These are phyloP conservation scores for Chaetomiaceae sp. DNA, from an alignment of 2,329 filamentous ascomycete species.

Conservation along the genomic window DNA sequence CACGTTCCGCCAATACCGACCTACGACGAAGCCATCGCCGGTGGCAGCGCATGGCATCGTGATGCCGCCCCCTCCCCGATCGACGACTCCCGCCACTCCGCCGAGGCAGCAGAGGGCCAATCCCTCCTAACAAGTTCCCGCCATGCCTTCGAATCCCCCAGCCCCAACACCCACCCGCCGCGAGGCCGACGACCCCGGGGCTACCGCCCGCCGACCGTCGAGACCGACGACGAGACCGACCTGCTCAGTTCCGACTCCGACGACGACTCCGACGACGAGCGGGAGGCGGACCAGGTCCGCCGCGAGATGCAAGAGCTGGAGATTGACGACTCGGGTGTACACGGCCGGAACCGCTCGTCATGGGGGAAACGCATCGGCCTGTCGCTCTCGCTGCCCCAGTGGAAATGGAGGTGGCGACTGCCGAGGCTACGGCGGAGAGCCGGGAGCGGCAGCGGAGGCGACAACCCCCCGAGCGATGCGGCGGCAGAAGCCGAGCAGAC, in stretches of 20 bases:
- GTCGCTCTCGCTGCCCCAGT: conserved; percentile 50
- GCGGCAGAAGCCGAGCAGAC: neutral
- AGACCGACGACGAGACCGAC: conserved; percentile 62
- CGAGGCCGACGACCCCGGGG: conserved; percentile 43
- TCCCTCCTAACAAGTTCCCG: conserved; percentile 61
- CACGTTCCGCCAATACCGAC: conserved; percentile 71
- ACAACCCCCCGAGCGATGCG: conserved; percentile 21
- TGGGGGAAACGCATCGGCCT: conserved; percentile 55
- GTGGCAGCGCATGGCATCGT: conserved; percentile 36
- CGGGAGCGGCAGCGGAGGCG: conserved; percentile 29
- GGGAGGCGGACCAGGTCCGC: conserved; percentile 62
- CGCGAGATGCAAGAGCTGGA: conserved; percentile 88
- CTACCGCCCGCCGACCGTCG: conserved; percentile 78
- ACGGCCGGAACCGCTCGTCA: conserved; percentile 36
- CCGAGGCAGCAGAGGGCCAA: conserved; percentile 73
- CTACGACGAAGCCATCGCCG: conserved; percentile 74
- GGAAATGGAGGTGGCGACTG: conserved; percentile 49
- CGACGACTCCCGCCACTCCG: conserved; percentile 55
- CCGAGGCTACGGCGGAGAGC: conserved; percentile 34
- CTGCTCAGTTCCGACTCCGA: conserved; percentile 43
- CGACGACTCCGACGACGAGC: conserved; percentile 40
- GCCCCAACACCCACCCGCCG: conserved; percentile 24
- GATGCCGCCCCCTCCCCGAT: conserved; percentile 53
- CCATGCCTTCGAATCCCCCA: conserved; percentile 34
- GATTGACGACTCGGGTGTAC: conserved; percentile 61